Evolutionary conservation across 2,329 filamentous ascomycete species (phyloP).

Genomic region (Arthrobotrys entomopaga): DNA sequence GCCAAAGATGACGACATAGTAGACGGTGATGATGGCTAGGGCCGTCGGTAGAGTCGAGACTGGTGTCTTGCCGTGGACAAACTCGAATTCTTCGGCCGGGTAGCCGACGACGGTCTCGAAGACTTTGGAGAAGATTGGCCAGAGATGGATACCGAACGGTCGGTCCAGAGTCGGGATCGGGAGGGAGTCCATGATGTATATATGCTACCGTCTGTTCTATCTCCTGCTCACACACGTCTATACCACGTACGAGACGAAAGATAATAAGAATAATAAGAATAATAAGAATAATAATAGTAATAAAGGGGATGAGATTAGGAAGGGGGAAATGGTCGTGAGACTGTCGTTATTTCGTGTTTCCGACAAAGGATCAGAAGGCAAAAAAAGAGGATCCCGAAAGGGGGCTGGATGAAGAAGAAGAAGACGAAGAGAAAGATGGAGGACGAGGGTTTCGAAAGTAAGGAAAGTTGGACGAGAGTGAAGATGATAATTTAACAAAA

Average conservation of each 20-base stretch:
- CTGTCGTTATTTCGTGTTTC: conserved; percentile 34
- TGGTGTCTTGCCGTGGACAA: conserved; percentile 81
- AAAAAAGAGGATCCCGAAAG: background rate
- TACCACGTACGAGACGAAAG: background rate
- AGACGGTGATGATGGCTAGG: conserved; percentile 72
- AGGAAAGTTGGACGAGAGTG: background rate
- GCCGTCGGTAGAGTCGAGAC: conserved; percentile 91
- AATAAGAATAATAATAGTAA: conserved; percentile 15
- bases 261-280: background rate
- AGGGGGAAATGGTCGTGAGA: conserved; percentile 42
- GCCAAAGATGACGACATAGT: conserved; percentile 86
- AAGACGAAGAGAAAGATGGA: conserved; percentile 4
- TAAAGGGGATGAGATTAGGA: background rate
- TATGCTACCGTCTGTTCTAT: background rate
- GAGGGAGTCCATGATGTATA: conserved; percentile 33
- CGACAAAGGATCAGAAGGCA: background rate
- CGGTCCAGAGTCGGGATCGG: conserved; percentile 84
- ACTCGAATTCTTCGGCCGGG: conserved; percentile 84
- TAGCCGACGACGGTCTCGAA: conserved; percentile 82
- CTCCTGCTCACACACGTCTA: background rate
- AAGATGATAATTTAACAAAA: no score
- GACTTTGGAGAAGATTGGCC: conserved; percentile 92
- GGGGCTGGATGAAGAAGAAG: conserved; percentile 17
- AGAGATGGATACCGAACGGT: conserved; percentile 89
- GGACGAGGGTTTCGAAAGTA: conserved; percentile 11